phyloP scores from a whole-genome alignment of 2,329 filamentous ascomycete genomes.

The Penicillium paneum region DNA sequence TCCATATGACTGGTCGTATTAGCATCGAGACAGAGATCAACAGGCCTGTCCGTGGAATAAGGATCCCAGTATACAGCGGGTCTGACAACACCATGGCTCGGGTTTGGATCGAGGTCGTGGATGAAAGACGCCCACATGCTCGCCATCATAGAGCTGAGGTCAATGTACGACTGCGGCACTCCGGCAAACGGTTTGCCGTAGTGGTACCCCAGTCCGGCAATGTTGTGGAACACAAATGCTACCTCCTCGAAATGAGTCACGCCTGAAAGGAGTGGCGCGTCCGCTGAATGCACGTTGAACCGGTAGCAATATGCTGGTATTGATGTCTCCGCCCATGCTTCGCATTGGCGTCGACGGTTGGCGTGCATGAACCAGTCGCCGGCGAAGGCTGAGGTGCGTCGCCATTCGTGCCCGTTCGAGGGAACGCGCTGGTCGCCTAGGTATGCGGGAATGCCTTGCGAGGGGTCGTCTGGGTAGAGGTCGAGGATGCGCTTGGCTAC shows the following conservation, averaged over 20 bases:
- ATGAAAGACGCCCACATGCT: slow-evolving; percentile 54
- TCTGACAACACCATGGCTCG: slow-evolving; percentile 19
- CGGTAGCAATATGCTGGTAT: slow-evolving; percentile 59
- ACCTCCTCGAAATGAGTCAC: slow-evolving; percentile 58
- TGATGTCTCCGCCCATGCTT: slow-evolving; percentile 49
- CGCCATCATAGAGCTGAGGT: slow-evolving; percentile 50
- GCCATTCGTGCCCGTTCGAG: slow-evolving; percentile 49
- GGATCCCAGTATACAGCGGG: slow-evolving; percentile 41
- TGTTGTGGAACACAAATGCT: slow-evolving; percentile 55
- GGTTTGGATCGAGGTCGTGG: slow-evolving; percentile 46
- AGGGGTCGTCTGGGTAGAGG: slow-evolving; percentile 54
- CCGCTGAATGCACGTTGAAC: slow-evolving; percentile 55
- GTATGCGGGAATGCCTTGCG: slow-evolving; percentile 49
- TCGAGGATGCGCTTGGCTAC: slow-evolving; percentile 44
- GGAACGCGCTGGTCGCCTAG: slow-evolving; percentile 35
- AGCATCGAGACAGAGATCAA: slow-evolving; percentile 52
- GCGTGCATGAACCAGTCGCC: slow-evolving; percentile 58
- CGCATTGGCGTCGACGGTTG: slow-evolving; percentile 52
- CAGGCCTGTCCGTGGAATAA: slow-evolving; percentile 42
- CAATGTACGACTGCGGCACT: slow-evolving; percentile 42
- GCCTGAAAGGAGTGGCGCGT: slow-evolving; percentile 43
- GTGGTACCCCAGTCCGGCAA: slow-evolving; percentile 47
- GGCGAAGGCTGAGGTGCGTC: slow-evolving; percentile 53
- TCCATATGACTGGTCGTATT: slow-evolving; percentile 47
- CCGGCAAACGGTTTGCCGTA: slow-evolving; percentile 37